Evolutionary conservation across 345 rosid species (phyloP).

Genomic region (Pistacia vera): DNA sequence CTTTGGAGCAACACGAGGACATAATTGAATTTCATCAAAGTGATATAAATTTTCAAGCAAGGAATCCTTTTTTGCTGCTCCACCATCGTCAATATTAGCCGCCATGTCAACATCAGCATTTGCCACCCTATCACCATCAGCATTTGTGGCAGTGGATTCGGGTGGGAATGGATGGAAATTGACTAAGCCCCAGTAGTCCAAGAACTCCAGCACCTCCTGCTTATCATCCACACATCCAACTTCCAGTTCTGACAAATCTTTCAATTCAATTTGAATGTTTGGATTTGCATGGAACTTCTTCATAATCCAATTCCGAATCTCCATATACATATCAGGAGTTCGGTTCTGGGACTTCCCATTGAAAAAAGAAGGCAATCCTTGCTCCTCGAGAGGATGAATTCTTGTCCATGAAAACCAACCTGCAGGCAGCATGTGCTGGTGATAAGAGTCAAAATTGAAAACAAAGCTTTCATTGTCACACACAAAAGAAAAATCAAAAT

Average conservation of each 20-base stretch:
- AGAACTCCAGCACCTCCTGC: constrained; percentile 90
- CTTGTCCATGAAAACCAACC: constrained; percentile 99
- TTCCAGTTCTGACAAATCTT: constrained; percentile 80
- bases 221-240: constrained; percentile 76
- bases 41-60: constrained; percentile 73
- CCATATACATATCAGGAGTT: constrained; percentile 64
- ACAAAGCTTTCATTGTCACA: background rate
- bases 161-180: constrained; percentile 90
- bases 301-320: constrained; percentile 87
- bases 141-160: constrained; percentile 40
- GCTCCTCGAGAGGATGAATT: constrained; percentile 84
- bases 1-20: constrained; percentile 46
- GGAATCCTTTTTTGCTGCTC: constrained; percentile 39
- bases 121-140: constrained; percentile 37
- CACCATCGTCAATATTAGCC: constrained; percentile 13
- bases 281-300: constrained; percentile 82
- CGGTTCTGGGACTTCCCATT: constrained; percentile 71
- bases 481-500: background rate
- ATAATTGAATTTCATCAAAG: constrained; percentile 64
- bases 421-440: constrained; percentile 27
- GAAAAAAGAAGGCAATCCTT: constrained; percentile 76
- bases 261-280: constrained; percentile 53
- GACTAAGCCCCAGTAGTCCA: constrained; percentile 98
- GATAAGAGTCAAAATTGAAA: constrained; percentile 5
- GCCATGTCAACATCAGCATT: constrained; percentile 38